phyloP scores from a whole-genome alignment of 2,329 filamentous ascomycete genomes.

The Verticillium alfalfae region DNA sequence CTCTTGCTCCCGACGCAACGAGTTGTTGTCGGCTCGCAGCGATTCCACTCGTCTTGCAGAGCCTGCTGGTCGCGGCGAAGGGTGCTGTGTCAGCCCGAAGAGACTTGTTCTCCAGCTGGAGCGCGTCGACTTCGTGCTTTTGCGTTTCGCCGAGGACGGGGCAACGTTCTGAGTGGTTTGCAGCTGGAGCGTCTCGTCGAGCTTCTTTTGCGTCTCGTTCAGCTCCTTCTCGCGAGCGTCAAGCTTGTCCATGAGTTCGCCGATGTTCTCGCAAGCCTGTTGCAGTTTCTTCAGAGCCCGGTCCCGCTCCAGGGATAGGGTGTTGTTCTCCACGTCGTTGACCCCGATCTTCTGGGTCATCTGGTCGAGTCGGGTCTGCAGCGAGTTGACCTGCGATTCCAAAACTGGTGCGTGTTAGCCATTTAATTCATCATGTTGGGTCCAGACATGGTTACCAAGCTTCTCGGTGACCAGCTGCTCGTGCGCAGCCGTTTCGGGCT shows the following conservation, averaged over 20 bases:
- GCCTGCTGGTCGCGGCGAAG: slow-evolving; percentile 27
- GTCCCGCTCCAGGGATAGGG: slow-evolving; percentile 59
- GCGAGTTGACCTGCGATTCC: slow-evolving; percentile 52
- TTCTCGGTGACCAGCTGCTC: slow-evolving; percentile 46
- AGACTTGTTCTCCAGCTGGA: slow-evolving; percentile 33
- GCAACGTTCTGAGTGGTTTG: slow-evolving; percentile 20
- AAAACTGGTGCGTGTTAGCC: slow-evolving; percentile 34
- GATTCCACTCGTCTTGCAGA: slow-evolving; percentile 33
- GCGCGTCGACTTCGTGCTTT: slow-evolving; percentile 15
- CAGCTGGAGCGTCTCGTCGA: slow-evolving; percentile 33
- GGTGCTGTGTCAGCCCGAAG: slow-evolving; percentile 31
- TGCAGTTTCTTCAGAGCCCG: slow-evolving; percentile 58
- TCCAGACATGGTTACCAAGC: slow-evolving; percentile 39
- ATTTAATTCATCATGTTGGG: neutral
- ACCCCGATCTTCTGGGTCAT: slow-evolving; percentile 56
- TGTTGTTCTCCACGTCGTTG: slow-evolving; percentile 58
- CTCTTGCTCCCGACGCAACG: slow-evolving; percentile 34
- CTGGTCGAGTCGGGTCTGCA: slow-evolving; percentile 58
- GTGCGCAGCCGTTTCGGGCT: slow-evolving; percentile 34
- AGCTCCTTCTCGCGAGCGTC: slow-evolving; percentile 34
- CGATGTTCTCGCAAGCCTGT: slow-evolving; percentile 54
- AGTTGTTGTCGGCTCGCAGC: slow-evolving; percentile 34
- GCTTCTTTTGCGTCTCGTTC: slow-evolving; percentile 32
- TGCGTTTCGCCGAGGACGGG: neutral
- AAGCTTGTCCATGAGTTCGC: slow-evolving; percentile 38